Evolutionary conservation across 2,329 filamentous ascomycete genomes (phyloP).

Genomic region (Diaporthe eres): DNA sequence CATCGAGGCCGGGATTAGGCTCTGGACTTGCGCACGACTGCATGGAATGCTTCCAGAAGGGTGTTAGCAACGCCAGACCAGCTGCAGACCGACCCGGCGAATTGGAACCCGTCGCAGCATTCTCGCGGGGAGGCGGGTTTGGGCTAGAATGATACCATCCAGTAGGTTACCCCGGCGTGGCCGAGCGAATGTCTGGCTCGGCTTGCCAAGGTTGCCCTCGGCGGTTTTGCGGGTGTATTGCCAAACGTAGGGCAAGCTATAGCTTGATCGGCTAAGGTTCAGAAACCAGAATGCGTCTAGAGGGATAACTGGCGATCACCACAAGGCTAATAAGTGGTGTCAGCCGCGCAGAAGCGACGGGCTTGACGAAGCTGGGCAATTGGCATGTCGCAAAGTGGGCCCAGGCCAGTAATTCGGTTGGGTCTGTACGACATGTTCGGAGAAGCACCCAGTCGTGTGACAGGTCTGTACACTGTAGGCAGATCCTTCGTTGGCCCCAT

Average conservation of each 20-base stretch:
- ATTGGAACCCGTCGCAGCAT: constrained; percentile 17
- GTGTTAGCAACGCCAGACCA: constrained; percentile 12
- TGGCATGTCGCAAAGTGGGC: not conserved
- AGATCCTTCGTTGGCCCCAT: constrained; percentile 23
- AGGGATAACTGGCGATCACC: not conserved
- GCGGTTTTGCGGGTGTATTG: constrained; percentile 29
- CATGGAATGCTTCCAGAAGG: constrained; percentile 28
- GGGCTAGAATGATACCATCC: not conserved
- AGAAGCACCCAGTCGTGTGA: not conserved
- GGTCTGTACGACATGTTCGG: not conserved
- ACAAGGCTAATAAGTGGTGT: not conserved
- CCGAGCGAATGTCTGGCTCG: constrained; percentile 12
- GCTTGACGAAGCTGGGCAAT: not conserved
- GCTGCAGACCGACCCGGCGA: constrained; percentile 25
- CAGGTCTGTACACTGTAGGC: constrained; percentile 3
- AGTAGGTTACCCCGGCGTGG: constrained; percentile 5
- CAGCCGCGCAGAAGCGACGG: not conserved
- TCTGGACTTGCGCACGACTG: not conserved
- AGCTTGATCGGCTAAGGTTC: constrained; percentile 16
- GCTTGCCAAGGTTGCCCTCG: constrained; percentile 29
- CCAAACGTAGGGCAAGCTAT: constrained; percentile 17
- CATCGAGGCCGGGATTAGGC: not conserved
- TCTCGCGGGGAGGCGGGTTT: constrained; percentile 11
- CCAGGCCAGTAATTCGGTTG: not conserved
- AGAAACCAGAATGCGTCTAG: not conserved